phyloP scores from a whole-genome alignment of 1,284 basidiomycete species.

The Hypsizygus ulmarius region DNA sequence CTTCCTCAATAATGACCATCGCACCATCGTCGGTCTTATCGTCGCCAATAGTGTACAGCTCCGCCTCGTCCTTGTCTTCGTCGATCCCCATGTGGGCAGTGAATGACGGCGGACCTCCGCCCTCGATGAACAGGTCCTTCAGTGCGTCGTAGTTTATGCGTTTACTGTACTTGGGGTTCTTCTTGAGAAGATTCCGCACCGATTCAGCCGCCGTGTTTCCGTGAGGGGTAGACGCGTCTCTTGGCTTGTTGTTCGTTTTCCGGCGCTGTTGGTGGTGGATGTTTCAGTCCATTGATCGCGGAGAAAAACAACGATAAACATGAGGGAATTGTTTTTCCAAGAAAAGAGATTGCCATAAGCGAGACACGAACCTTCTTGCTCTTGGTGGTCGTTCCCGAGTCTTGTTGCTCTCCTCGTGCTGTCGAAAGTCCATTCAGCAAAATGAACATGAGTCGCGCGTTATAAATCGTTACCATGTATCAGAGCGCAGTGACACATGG shows the following conservation, averaged over 20 bases:
- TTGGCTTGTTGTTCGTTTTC: conserved; percentile 65
- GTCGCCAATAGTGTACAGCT: conserved; percentile 41
- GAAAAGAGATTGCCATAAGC: conserved; percentile 27
- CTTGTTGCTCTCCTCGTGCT: conserved; percentile 69
- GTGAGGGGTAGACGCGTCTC: conserved; percentile 70
- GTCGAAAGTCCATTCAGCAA: conserved; percentile 43
- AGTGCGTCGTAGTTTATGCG: conserved; percentile 89
- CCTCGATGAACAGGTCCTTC: conserved; percentile 69
- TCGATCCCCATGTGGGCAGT: conserved; percentile 25
- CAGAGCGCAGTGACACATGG: conserved; percentile 10
- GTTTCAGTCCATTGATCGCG: conserved; percentile 4
- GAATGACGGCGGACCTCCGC: conserved; percentile 33
- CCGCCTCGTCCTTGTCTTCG: conserved; percentile 55
- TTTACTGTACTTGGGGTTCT: conserved; percentile 81
- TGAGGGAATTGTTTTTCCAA: conserved; percentile 1
- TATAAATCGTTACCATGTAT: conserved; percentile 9
- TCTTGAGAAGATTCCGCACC: conserved; percentile 76
- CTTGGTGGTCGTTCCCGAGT: conserved; percentile 49
- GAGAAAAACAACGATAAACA: conserved; percentile 17
- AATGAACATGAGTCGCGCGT: conserved; percentile 17
- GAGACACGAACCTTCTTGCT: conserved; percentile 72
- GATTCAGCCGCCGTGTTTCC: conserved; percentile 79
- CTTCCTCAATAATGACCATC: conserved; percentile 47
- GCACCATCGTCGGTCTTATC: conserved; percentile 39
- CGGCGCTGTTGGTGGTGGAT: conserved; percentile 47